Percentiles rank a stretch among this genome's conserved stretches.
These are phyloP conservation scores for Oxytropis ochrocephala DNA, from an alignment of 306 rosid species.

Conservation along the genomic window DNA sequence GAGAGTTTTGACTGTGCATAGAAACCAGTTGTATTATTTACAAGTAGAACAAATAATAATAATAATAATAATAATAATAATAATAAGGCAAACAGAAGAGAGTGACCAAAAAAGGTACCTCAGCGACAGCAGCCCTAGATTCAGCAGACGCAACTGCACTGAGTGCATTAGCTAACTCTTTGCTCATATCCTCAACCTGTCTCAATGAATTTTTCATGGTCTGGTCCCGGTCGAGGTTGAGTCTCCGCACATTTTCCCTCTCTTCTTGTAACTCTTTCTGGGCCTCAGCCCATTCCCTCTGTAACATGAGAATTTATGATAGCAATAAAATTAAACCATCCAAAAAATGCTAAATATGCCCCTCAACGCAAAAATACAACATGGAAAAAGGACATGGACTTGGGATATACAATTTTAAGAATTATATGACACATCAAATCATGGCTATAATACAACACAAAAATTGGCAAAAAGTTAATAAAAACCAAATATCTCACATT, in stretches of 20 bases:
- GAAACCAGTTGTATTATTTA: background rate
- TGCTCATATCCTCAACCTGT: constrained; percentile 80
- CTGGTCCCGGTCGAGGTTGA: constrained; percentile 66
- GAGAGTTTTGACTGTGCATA: constrained; percentile 56
- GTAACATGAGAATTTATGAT: constrained; percentile 11
- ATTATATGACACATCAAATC: background rate
- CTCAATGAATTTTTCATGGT: constrained; percentile 51
- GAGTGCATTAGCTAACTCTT: constrained; percentile 66
- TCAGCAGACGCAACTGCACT: constrained; percentile 72
- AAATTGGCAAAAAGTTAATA: background rate
- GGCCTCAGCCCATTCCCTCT: constrained; percentile 98
- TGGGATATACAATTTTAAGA: background rate
- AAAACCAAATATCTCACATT: background rate
- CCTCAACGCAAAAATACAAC: background rate
- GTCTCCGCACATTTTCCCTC: constrained; percentile 54
- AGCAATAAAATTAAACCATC: background rate
- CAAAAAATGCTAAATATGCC: background rate
- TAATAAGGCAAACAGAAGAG: background rate
- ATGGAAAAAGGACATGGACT: background rate
- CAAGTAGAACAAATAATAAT: background rate
- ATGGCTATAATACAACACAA: background rate
- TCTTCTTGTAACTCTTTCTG: constrained; percentile 82
- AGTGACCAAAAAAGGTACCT: constrained; percentile 36
- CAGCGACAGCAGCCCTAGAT: constrained; percentile 77
- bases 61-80: background rate